Base-by-base conservation (phyloP, 768 basidiomycete species). In the Podaxis sp. region DNA sequence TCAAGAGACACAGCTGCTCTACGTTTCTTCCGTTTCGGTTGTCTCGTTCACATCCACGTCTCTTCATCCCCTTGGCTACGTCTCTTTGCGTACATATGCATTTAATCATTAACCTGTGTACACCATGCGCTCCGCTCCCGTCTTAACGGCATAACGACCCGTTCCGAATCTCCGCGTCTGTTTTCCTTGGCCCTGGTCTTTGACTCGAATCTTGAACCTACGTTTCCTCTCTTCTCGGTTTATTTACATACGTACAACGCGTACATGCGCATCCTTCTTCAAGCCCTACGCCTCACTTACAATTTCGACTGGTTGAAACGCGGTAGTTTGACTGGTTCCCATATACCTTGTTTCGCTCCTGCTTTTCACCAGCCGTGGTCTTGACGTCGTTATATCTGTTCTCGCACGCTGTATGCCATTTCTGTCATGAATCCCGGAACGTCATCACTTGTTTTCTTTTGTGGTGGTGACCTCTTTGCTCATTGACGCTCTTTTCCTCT, bases 81-180 rank as follows among this genome's bases (percentile, higher is more conserved):
- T 33, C 33, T 33, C 33, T 24, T 46, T 33, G 26, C 56, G 26
- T 33, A 48, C 28, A 48, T 30, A 10, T 49, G 20, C 53, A 56
- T 48, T 36, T 53, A 54, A 61, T 61, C 36, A 53, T 53, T 28
- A 20, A 20, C 13, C 50, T 22, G 56, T 57, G 56, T 26, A 37
- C 11, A 41, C 38, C 48, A 24, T 50, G 15, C 41, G 13, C 20
- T 55, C 53, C 36, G 10, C 17, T 10, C 37, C 22, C 53, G 13
- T 26, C 13, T 53, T 17, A 53, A 11, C 28, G 51, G 26, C 33
- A 33, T 33, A 33, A 33, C 33, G 8, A 33, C 33, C 33, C 33
- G 33, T 33, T 15, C 30, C 20, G 30, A 4, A 55, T 5, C 53
- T 36, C 12, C 33, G 15, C 20, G 10, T 15, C 52, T 15, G 15